These are phyloP conservation scores for Linnemannia schmuckeri DNA, from an alignment of 192 early-diverging fungal genomes.

Conservation along the genomic window DNA sequence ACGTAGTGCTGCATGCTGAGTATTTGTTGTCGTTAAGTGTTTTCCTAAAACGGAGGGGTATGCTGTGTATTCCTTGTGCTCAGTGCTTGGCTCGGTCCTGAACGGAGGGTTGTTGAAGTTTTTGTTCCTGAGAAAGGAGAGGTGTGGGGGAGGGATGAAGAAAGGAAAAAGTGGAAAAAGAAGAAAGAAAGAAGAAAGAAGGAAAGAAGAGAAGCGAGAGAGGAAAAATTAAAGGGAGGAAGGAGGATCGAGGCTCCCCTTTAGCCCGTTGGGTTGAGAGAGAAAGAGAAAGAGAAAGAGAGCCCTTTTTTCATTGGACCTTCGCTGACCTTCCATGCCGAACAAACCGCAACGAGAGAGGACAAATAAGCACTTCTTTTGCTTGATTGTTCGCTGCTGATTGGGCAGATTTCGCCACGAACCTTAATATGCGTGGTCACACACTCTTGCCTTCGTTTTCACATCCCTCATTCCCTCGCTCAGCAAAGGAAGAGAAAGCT, in stretches of 20 bases:
- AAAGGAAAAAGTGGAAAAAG: not conserved
- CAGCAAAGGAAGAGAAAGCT: not conserved
- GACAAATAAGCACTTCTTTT: not conserved
- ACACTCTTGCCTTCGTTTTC: not conserved
- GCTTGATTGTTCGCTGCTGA: not conserved
- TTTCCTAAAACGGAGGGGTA: not conserved
- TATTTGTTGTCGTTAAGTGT: not conserved
- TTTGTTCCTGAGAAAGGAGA: not conserved
- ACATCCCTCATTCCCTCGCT: no score
- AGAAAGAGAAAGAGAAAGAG: not conserved
- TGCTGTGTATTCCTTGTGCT: not conserved
- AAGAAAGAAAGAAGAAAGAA: not conserved
- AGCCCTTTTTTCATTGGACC: not conserved
- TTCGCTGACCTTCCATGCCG: not conserved
- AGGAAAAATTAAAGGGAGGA: no score
- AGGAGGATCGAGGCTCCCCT: no score
- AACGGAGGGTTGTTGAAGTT: not conserved
- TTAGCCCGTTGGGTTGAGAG: no score
- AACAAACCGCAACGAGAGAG: not conserved
- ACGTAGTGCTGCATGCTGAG: slow-evolving; percentile 4
- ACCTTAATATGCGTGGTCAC: not conserved
- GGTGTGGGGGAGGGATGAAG: not conserved
- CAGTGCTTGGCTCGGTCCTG: not conserved
- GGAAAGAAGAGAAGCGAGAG: no score
- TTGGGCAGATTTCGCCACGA: not conserved